phyloP scores from a whole-genome alignment of 177 flowering plant species.

The Tripterygium wilfordii region DNA sequence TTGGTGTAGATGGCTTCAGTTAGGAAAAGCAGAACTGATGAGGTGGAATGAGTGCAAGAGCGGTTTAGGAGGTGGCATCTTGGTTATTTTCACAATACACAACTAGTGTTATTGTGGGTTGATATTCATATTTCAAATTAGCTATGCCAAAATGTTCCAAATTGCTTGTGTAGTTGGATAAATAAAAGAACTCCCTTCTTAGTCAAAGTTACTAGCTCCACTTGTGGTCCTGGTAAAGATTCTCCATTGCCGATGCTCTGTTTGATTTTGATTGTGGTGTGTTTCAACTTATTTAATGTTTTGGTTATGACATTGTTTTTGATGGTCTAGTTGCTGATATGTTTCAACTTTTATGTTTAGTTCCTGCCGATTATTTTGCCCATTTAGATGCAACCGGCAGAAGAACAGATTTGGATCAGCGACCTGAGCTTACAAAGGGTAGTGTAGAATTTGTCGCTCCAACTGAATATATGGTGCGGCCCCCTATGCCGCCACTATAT shows the following conservation, averaged over 20 bases:
- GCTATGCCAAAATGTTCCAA: no score
- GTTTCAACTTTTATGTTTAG: slow-evolving; percentile 35
- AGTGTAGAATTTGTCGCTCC: slow-evolving; percentile 99
- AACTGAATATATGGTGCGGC: slow-evolving; percentile 97
- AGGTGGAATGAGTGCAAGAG: no score
- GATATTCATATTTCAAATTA: no score
- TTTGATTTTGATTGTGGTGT: background rate
- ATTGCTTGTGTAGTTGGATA: no score
- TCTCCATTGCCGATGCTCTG: background rate
- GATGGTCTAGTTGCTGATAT: slow-evolving; percentile 6
- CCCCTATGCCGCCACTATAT: slow-evolving; percentile 97
- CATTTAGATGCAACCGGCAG: slow-evolving; percentile 81
- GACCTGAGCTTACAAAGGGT: slow-evolving; percentile 92
- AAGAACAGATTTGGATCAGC: slow-evolving; percentile 77
- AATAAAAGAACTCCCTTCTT: no score
- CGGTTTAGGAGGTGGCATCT: no score
- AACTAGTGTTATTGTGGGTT: no score
- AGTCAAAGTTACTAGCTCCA: no score
- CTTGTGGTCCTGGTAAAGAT: background rate
- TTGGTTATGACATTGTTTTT: background rate
- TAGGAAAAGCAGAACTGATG: no score
- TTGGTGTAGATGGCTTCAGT: no score
- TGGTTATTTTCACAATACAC: no score
- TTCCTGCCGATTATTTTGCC: slow-evolving; percentile 82
- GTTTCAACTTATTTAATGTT: background rate